Evolutionary conservation across 169 alveolate species (phyloP).

Genomic region (Plasmodium yoelii): DNA sequence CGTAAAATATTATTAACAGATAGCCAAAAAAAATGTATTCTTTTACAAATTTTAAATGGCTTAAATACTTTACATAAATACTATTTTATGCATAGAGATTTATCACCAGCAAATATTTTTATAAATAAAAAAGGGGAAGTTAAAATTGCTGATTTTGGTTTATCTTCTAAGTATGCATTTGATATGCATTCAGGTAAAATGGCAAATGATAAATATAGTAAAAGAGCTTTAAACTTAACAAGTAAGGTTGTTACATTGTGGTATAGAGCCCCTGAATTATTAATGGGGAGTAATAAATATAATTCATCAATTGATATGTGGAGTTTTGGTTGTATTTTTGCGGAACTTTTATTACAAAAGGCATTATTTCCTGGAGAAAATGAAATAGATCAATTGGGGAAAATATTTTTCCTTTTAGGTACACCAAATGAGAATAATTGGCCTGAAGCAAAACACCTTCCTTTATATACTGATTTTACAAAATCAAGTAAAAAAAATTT

Average conservation of each 20-base stretch:
- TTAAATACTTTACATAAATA: slow-evolving; percentile 83
- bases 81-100: slow-evolving; percentile 88
- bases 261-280: slow-evolving; percentile 97
- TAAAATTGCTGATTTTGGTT: slow-evolving; percentile 93
- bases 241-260: slow-evolving; percentile 93
- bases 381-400: slow-evolving; percentile 89
- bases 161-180: slow-evolving; percentile 84
- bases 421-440: slow-evolving; percentile 90
- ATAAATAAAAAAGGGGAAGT: slow-evolving; percentile 86
- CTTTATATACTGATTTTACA: slow-evolving; percentile 81
- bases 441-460: slow-evolving; percentile 91
- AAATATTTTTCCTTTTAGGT: slow-evolving; percentile 87
- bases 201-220: slow-evolving; percentile 75
- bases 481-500: slow-evolving; percentile 77
- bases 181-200: slow-evolving; percentile 78
- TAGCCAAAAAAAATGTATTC: slow-evolving; percentile 91
- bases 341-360: slow-evolving; percentile 90
- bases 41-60: slow-evolving; percentile 87
- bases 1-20: slow-evolving; percentile 89
- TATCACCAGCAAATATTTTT: slow-evolving; percentile 90
- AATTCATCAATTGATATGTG: slow-evolving; percentile 94
- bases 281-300: slow-evolving; percentile 92
- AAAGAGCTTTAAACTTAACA: slow-evolving; percentile 88
- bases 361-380: slow-evolving; percentile 93
- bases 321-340: slow-evolving; percentile 95